Evolutionary conservation across 2,329 filamentous ascomycete genomes (phyloP), one percentile per base, ranked within the genome.

Genomic region (Myriosclerotinia duriaeana): DNA sequence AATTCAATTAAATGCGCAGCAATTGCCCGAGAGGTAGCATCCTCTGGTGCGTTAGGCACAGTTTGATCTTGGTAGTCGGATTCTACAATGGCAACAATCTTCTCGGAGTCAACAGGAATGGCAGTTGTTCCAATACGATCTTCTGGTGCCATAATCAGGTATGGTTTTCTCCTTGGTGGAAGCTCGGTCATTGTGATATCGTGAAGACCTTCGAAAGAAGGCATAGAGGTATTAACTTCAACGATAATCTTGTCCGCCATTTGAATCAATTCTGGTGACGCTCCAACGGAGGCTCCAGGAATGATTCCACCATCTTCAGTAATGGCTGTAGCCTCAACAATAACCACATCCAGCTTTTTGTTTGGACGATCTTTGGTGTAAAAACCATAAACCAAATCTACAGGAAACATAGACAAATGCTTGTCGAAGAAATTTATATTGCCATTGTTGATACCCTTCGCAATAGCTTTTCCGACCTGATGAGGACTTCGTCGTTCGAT

Each of bases 161-260:
- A 95, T 1, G 92, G 92, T 81, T 95, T 96, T 72, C 92, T 84
- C 71, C 83, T 80, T 2, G 92, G 92, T 22, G 92, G 92, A 14
- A 93, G 81, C 72, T 95, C 90, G n/a, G 89, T 92, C 84, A 93
- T 89, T 69, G 90, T 93, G 77, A 96, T 96, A 75, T 96, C 93
- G 82, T 96, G 92, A 22, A 96, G 85, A 63, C 92, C 93, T 77
- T 95, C 89, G 75, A 96, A 93, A 53, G 87, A 92, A 6, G 92
- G 92, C 61, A 91, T 86, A 1, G 92, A 82, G 0, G 93, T 96
- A 82, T 96, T 96, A 79, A 96, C 90, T 80, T 96, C 92, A 75
- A 96, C 91, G 75, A 96, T 92, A 79, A 96, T 87, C 85, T 96
- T 96, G 77, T 96, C 91, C 62, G 92, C 91, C 86, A 96, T 92